Base-by-base conservation (phyloP, 2,329 filamentous ascomycete species). In the Chaetomiaceae sp. region DNA sequence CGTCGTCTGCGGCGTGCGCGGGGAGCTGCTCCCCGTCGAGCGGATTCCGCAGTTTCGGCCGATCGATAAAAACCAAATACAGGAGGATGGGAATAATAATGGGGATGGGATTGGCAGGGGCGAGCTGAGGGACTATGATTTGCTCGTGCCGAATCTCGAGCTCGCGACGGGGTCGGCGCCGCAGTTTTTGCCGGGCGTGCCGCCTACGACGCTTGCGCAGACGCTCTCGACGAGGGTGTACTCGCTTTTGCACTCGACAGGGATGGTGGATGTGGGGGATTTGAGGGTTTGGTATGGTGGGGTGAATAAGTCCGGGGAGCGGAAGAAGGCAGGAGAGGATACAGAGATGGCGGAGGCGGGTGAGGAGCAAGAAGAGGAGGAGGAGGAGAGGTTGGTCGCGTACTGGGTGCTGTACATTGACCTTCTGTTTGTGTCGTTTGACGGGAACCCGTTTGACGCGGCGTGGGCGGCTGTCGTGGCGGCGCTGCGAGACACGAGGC, bases 401-500 rank as follows among this genome's bases (percentile, higher is more conserved):
- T 97, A 95, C 70, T 99, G 92, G 94, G 85, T 89, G 9, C 82
- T 99, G 19, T 96, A 96, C 70, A 88, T 99, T 60, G 92, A 97
- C 66, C 78, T 96, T n/a, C 81, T 96, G 66, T 94, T 96, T 72
- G 86, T 99, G 61, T 95, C 89, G 0, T 83, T 96, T 46, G 91
- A 96, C 59, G 92, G 92, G 6, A 95, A 94, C 64, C 83, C 90
- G 1, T 91, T 97, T 60, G 92, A 99, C 65, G 88, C 89, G 0
- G 89, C 90, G 0, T 97, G 92, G 91, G 81, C 87, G 1, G 85
- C 90, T 12, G 79, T 95, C 0, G 70, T 96, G 20, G 89, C 91
- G 8, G 92, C 94, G 6, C 73, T 99, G 55, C 78, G 76, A 49
- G 83, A 94, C 68, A 92, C 89, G 4, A 82, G 78, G 54, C 73